These are phyloP conservation scores for Candida ficus DNA, from an alignment of 805 yeast species.

Conservation along the genomic window DNA sequence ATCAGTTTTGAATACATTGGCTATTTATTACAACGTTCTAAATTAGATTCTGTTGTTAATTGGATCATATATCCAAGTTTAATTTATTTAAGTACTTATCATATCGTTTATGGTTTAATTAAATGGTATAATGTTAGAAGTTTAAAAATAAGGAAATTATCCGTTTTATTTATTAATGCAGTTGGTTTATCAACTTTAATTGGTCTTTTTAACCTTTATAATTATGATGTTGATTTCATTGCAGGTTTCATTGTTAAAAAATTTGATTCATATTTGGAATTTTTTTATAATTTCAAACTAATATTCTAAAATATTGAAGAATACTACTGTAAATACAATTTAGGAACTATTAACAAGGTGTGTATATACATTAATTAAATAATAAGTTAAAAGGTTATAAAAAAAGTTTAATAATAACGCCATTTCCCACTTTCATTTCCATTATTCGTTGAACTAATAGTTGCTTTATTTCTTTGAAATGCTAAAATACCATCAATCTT, in stretches of 20 bases:
- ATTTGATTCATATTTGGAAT: conserved; percentile 17
- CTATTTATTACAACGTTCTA: conserved; percentile 28
- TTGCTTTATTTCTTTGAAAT: conserved; percentile 26
- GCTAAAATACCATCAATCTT: conserved; percentile 64
- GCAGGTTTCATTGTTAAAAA: conserved; percentile 15
- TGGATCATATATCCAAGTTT: conserved; percentile 31
- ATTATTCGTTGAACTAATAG: conserved; percentile 3
- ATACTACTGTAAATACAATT: not conserved
- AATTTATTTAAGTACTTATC: conserved; percentile 42
- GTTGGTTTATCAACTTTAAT: conserved; percentile 31
- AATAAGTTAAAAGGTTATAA: not conserved
- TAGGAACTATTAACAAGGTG: too few species aligned
- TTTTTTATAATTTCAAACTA: conserved; percentile 5
- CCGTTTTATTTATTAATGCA: conserved; percentile 37
- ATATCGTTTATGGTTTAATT: conserved; percentile 48
- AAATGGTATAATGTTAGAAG: conserved; percentile 39
- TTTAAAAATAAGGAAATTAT: conserved; percentile 35
- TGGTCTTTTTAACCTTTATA: conserved; percentile 28
- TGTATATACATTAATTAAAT: too few species aligned
- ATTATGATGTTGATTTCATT: conserved; percentile 1
- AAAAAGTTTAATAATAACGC: conserved; percentile 1
- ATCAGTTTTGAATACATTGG: conserved; percentile 49
- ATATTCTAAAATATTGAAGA: not conserved
- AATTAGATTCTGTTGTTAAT: conserved; percentile 21
- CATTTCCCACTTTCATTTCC: conserved; percentile 5